phyloP scores from a whole-genome alignment of 176 grass and related monocot species.

The Cymbopogon citratus region DNA sequence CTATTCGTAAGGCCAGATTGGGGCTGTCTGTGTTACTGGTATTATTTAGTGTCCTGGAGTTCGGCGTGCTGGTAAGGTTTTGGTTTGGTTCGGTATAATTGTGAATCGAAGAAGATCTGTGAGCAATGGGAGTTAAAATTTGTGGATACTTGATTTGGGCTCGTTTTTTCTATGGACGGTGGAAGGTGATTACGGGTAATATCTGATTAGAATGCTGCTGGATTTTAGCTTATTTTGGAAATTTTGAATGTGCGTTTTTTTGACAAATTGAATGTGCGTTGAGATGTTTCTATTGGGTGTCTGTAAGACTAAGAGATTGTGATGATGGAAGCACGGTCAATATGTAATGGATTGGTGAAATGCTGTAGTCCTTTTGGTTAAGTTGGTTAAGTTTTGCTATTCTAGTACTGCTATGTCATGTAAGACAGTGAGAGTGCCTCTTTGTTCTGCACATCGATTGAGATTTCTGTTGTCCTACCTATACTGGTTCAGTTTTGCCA shows the following conservation, averaged over 20 bases:
- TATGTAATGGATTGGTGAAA: background rate
- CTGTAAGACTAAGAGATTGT: background rate
- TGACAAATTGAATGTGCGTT: background rate
- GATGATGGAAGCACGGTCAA: background rate
- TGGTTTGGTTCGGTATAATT: background rate
- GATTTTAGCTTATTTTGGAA: background rate
- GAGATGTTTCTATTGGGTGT: background rate
- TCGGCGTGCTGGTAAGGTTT: background rate
- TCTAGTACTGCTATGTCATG: background rate
- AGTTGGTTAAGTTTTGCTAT: background rate
- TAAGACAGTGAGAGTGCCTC: background rate
- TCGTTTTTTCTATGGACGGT: background rate
- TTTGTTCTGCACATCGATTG: background rate
- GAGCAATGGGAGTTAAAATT: background rate
- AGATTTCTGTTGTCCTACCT: background rate
- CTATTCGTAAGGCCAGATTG: background rate
- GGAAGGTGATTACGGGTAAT: background rate
- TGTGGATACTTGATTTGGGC: background rate
- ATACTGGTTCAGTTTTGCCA: background rate
- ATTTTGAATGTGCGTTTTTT: background rate
- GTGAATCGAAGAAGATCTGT: background rate
- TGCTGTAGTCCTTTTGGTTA: background rate
- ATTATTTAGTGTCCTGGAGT: background rate
- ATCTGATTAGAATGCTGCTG: background rate
- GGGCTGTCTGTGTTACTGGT: background rate